Evolutionary conservation across 2,329 filamentous ascomycete genomes (phyloP).

Genomic region (Pseudocercospora vitis): DNA sequence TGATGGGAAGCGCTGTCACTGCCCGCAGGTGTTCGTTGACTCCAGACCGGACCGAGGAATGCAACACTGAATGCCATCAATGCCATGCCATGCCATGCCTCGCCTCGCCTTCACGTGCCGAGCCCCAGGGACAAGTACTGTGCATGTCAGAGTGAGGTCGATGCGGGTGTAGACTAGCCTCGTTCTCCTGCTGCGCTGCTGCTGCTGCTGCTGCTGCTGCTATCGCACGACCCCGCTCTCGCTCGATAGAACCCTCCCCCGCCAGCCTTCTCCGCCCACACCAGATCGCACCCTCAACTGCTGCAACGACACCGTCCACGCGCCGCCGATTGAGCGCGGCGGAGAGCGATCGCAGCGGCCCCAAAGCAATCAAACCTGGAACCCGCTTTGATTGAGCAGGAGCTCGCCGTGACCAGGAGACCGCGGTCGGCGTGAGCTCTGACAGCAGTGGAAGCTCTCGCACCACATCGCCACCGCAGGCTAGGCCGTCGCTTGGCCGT

Average conservation of each 20-base stretch:
- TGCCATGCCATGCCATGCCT: too few species aligned
- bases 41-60: neutral
- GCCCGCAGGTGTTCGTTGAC: neutral
- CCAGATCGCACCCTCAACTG: slow-evolving; percentile 10
- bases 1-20: neutral
- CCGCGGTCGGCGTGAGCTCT: neutral
- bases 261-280: slow-evolving; percentile 3
- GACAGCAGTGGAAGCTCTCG: neutral
- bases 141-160: too few species aligned
- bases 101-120: neutral
- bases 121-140: too few species aligned
- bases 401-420: neutral
- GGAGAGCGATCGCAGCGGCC: neutral
- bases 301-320: neutral
- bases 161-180: too few species aligned
- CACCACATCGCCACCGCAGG: neutral
- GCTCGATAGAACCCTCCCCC: slow-evolving; percentile 77
- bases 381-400: neutral
- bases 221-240: slow-evolving; percentile 53
- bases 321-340: neutral
- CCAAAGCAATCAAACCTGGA: neutral
- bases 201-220: neutral
- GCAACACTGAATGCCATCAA: too few species aligned
- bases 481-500: neutral
- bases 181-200: neutral